These are phyloP conservation scores for Paraglomus brasilianum DNA, from an alignment of 192 early-diverging fungal genomes.

Conservation along the genomic window DNA sequence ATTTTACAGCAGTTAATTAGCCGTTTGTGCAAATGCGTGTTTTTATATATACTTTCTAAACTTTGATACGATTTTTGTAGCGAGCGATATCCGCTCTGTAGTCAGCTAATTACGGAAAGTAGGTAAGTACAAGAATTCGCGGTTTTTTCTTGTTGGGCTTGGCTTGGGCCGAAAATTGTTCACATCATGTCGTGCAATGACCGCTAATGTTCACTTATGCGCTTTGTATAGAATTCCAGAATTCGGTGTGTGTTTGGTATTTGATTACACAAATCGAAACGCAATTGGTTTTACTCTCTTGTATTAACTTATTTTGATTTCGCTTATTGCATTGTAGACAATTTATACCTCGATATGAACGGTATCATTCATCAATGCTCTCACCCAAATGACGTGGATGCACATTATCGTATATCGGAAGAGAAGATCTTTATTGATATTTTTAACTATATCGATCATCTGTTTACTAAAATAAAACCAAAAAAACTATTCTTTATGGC, in stretches of 20 bases:
- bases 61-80: conserved; percentile 38
- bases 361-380: conserved; percentile 98
- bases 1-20: no score
- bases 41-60: not conserved
- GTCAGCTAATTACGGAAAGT: conserved; percentile 86
- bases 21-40: no score
- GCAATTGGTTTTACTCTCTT: conserved; percentile 42
- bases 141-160: not conserved
- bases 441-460: conserved; percentile 94
- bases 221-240: conserved; percentile 68
- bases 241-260: conserved; percentile 64
- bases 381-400: conserved; percentile 88
- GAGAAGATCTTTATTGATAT: conserved; percentile 91
- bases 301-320: not conserved
- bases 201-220: no score
- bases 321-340: conserved; percentile 56
- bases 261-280: not conserved
- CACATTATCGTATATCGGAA: conserved; percentile 86
- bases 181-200: not conserved
- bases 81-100: conserved; percentile 94
- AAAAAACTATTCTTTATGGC: conserved; percentile 94
- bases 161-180: not conserved
- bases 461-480: conserved; percentile 91
- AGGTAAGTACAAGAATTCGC: conserved; percentile 27
- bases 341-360: conserved; percentile 99